Evolutionary conservation across 1,284 basidiomycete species (phyloP), one percentile per base, ranked within the genome.

Genomic region (Phellopilus nigrolimitatus): DNA sequence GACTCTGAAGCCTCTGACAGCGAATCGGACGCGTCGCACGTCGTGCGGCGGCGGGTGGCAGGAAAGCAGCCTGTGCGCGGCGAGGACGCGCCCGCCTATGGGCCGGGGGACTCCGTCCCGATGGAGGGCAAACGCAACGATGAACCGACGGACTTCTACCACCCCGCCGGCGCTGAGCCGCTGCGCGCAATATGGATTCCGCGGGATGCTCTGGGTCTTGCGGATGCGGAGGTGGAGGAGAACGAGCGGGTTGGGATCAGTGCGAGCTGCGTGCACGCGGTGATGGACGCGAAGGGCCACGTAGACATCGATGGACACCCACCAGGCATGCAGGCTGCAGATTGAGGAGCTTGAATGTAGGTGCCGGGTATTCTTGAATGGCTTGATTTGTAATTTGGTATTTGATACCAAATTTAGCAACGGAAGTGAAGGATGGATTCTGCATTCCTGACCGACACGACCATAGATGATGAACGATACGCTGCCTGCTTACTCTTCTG

Each of bases 111-210:
- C n/a, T n/a, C n/a, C n/a, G n/a, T n/a, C 10, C 28, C 46, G 13
- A 37, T 15, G 21, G 22, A 61, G 47, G 59, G 53, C 40, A 63
- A 53, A 19, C 25, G 47, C 28, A 51, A 55, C 43, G 56, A 56
- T 22, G 38, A 31, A 15, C 52, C 40, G 48, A 53, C 34, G 49
- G 73, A 73, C 37, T 95, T 94, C 69, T 82, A 86, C 48, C 91
- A 92, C 60, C 91, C 91, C 12, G 89, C 88, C 8, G 73, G 81
- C 9, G 81, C 83, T 47, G 76, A 84, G 46, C 80, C 84, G 38
- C 88, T 91, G 67, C 74, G 80, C 52, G 72, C 80, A 8, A 70
- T 97, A 33, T 97, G 94, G 93, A 67, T 95, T 46, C 88, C 92
- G 10, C 64, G 66, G 42, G 91, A 95, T 61, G 65, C 72, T 39